Percentiles rank a stretch among this genome's conserved stretches.
Evolutionary conservation across 345 rosid species (phyloP).

Genomic region (Eucalyptus leucophloia): DNA sequence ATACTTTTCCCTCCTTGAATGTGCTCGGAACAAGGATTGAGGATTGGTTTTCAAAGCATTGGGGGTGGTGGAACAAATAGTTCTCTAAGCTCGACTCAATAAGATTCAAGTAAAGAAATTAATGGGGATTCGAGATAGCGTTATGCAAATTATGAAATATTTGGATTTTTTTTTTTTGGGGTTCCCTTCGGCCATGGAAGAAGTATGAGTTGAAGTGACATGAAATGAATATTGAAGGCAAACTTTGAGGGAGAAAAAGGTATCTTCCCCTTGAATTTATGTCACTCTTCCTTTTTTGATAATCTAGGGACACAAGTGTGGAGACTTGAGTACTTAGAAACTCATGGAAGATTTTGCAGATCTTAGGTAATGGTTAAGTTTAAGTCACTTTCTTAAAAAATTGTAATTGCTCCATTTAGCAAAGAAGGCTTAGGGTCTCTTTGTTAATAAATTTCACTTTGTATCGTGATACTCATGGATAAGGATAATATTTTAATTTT

Average conservation of each 20-base stretch:
- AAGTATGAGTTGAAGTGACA: background rate
- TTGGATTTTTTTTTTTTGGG: fast-evolving
- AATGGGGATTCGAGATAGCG: no score
- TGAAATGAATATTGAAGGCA: background rate
- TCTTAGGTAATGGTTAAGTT: fast-evolving
- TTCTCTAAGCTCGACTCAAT: background rate
- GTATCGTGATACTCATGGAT: fast-evolving
- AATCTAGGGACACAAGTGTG: background rate
- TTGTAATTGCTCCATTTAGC: background rate
- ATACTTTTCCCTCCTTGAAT: fast-evolving
- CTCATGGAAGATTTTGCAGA: fast-evolving
- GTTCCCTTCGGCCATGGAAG: background rate
- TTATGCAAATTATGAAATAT: background rate
- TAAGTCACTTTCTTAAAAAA: background rate
- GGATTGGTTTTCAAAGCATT: background rate
- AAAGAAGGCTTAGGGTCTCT: background rate
- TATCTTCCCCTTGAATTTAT: background rate
- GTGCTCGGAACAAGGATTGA: fast-evolving
- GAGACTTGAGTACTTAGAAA: background rate
- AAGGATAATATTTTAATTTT: background rate
- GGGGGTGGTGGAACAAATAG: background rate
- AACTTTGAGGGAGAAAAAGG: fast-evolving
- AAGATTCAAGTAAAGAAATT: background rate
- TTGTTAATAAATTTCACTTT: fast-evolving
- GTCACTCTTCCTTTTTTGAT: background rate